A percentile compares a stretch with the other conserved stretches of the same genome.
phyloP scores from a whole-genome alignment of 1,284 basidiomycete genomes.

The Boletellus deceptivus region DNA sequence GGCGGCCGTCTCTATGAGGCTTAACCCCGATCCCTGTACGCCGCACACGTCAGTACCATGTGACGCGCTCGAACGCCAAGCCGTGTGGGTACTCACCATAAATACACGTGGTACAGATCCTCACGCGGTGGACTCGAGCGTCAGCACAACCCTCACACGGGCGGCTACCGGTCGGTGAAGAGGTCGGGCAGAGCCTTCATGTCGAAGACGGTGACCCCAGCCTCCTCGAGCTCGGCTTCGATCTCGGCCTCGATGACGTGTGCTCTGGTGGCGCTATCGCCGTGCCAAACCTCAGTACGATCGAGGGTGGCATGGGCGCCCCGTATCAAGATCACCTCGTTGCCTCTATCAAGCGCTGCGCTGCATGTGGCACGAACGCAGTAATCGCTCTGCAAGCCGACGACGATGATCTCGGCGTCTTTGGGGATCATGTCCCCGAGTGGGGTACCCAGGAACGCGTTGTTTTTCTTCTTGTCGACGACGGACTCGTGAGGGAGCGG shows the following conservation, averaged over 20 bases:
- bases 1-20: background rate
- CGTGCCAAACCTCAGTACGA: constrained; percentile 57
- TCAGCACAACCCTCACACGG: background rate
- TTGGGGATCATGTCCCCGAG: constrained; percentile 47
- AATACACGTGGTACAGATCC: background rate
- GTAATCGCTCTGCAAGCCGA: constrained; percentile 67
- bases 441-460: constrained; percentile 59
- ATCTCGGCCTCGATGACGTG: constrained; percentile 37
- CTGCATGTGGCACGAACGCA: constrained; percentile 63
- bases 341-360: constrained; percentile 59
- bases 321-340: constrained; percentile 59
- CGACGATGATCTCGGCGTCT: constrained; percentile 59
- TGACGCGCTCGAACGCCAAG: background rate
- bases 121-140: background rate
- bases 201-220: constrained; percentile 59
- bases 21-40: background rate
- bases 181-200: constrained; percentile 60
- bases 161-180: constrained; percentile 45
- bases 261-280: constrained; percentile 51
- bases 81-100: constrained; percentile 11
- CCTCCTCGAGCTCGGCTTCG: constrained; percentile 60
- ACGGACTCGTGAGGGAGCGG: constrained; percentile 49
- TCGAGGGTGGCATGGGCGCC: constrained; percentile 67
- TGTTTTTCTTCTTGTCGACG: constrained; percentile 67
- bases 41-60: constrained; percentile 2